phyloP scores from a whole-genome alignment of 108 stramenopile genomes.

The Heterococcus sp. region DNA sequence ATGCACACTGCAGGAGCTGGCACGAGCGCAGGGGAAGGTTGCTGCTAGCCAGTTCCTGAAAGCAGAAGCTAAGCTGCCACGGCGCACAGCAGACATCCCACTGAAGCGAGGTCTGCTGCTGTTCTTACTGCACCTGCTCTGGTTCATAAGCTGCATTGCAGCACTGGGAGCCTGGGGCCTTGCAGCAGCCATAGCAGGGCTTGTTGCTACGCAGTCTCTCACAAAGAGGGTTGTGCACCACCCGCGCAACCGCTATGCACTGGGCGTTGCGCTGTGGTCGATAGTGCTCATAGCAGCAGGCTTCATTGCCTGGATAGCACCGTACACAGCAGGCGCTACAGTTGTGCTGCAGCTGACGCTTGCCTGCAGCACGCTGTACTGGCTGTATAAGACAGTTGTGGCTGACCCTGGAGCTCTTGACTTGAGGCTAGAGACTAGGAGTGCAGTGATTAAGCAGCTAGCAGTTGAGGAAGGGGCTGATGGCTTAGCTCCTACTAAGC shows the following conservation, averaged over 20 bases:
- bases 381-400: constrained; percentile 23
- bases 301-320: constrained; percentile 9
- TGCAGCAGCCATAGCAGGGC: constrained; percentile 1
- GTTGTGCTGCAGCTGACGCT: neutral
- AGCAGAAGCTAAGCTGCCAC: neutral
- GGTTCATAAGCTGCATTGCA: neutral
- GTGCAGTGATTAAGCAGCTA: neutral
- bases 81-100: neutral
- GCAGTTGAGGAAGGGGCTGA: neutral
- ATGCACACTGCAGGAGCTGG: neutral
- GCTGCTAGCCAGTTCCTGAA: neutral
- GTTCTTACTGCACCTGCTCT: neutral
- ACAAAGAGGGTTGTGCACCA: constrained; percentile 4
- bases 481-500: neutral
- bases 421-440: neutral
- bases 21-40: neutral
- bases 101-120: neutral
- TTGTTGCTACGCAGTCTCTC: constrained; percentile 2
- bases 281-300: constrained; percentile 1
- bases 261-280: constrained; percentile 28
- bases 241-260: constrained; percentile 14
- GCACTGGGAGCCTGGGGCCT: constrained; percentile 12
- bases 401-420: constrained; percentile 1
- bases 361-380: constrained; percentile 12
- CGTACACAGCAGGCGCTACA: neutral